A percentile compares a stretch with the other conserved stretches of the same genome.
phyloP scores from a whole-genome alignment of 192 early-diverging fungal species.

The Gigaspora rosea region DNA sequence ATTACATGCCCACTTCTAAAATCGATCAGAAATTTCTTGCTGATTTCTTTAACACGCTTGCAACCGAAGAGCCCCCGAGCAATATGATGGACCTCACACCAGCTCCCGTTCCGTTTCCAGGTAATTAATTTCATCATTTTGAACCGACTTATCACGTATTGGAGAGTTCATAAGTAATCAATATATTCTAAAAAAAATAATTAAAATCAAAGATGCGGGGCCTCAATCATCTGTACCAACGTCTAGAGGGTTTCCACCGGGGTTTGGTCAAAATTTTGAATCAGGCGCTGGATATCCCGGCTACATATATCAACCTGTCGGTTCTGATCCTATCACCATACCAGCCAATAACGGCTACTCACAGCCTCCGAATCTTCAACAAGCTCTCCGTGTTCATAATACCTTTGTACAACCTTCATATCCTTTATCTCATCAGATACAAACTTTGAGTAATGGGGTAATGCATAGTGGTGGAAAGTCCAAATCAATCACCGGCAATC shows the following conservation, averaged over 20 bases:
- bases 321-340: constrained; percentile 12
- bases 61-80: constrained; percentile 21
- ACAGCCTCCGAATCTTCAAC: neutral
- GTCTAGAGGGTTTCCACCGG: constrained; percentile 13
- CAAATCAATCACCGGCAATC: neutral
- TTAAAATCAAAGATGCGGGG: neutral
- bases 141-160: neutral
- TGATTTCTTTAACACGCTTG: constrained; percentile 19
- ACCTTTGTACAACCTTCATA: neutral
- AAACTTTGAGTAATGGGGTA: neutral
- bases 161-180: neutral
- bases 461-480: neutral
- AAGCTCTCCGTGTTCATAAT: neutral
- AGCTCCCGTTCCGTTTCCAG: constrained; percentile 8
- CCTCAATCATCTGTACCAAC: neutral
- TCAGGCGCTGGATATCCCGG: neutral
- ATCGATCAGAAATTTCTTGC: constrained; percentile 25
- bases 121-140: constrained; percentile 1
- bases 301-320: constrained; percentile 23
- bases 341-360: neutral
- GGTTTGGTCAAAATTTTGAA: constrained; percentile 15
- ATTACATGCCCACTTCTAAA: too few relatives aligned
- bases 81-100: constrained; percentile 21
- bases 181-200: neutral
- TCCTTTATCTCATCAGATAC: neutral